Evolutionary conservation across 768 basidiomycete genomes (phyloP).

Genomic region (Jaapia argillacea): DNA sequence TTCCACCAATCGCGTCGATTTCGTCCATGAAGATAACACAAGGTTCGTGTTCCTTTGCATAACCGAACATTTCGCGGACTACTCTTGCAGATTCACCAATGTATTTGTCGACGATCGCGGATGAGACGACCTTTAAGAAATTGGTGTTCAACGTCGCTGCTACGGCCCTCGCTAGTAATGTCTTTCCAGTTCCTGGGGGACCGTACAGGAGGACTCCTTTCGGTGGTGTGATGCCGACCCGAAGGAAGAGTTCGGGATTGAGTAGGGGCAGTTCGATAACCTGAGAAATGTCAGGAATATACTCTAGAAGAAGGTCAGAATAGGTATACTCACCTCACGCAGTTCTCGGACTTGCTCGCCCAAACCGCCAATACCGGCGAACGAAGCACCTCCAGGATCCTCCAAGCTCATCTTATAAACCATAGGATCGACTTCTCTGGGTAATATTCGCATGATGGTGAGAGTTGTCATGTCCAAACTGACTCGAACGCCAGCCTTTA

Average conservation of each 20-base stretch:
- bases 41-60: conserved; percentile 94
- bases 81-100: conserved; percentile 97
- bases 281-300: conserved; percentile 23
- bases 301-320: not conserved
- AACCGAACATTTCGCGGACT: conserved; percentile 98
- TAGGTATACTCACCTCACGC: conserved; percentile 57
- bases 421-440: conserved; percentile 93
- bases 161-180: conserved; percentile 86
- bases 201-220: conserved; percentile 96
- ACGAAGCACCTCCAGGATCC: conserved; percentile 90
- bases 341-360: conserved; percentile 95
- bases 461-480: conserved; percentile 99
- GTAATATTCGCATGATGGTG: conserved; percentile 97
- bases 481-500: conserved; percentile 90
- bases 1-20: conserved; percentile 95
- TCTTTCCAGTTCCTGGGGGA: conserved; percentile 96
- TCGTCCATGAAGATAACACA: conserved; percentile 99
- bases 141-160: conserved; percentile 94
- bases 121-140: conserved; percentile 97
- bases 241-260: conserved; percentile 86
- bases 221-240: conserved; percentile 95
- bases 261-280: conserved; percentile 94
- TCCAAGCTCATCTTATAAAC: conserved; percentile 99
- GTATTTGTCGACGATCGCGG: conserved; percentile 96
- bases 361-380: conserved; percentile 94